Evolutionary conservation across 1,284 basidiomycete genomes (phyloP), one percentile per base, ranked within the genome.

Genomic region (Ceratobasidium sp.): DNA sequence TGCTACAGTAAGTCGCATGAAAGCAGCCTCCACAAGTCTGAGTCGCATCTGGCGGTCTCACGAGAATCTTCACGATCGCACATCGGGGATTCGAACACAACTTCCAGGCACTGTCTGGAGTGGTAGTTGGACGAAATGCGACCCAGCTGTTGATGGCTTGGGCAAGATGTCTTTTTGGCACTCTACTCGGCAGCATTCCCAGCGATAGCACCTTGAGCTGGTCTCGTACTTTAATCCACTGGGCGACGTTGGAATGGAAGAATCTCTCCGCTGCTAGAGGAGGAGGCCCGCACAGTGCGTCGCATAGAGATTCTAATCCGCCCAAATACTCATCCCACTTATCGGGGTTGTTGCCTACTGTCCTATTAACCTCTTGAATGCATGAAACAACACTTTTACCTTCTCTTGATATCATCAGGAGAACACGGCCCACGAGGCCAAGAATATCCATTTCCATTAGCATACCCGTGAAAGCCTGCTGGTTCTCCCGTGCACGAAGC

Each of bases 71-170:
- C n/a, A 44, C 35, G 1, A 38, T 62, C n/a, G 70, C 70, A 52
- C 70, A 74, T 12, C 70, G 57, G 20, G 70, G 70, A 20, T 74
- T 62, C 33, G 59, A 14, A 52, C 70, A 74, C 23, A 20, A 12
- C 23, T 30, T n/a, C 50, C 30, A 55, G 1, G 68, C 52, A 2
- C 35, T 3, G 12, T 54, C 50, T 12, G 41, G 38, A n/a, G 30
- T 30, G 1, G 30, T 20, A 23, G 68, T 7, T 20, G 68, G 68
- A 12, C 68, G 30, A 10, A 41, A 35, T 20, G 20, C 8, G 16
- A 6, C 52, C 68, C 68, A 70, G 4, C 12, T n/a, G 12, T 41
- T 18, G 3, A 55, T 44, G 1, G 30, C 50, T 20, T 55, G 30
- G 12, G 20, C 2, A 50, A 50, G 16, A 14, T 50, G 20, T 14